Conservation (phyloP, 768 basidiomycete genomes). For the Mrakia hoshinonis region DNA sequence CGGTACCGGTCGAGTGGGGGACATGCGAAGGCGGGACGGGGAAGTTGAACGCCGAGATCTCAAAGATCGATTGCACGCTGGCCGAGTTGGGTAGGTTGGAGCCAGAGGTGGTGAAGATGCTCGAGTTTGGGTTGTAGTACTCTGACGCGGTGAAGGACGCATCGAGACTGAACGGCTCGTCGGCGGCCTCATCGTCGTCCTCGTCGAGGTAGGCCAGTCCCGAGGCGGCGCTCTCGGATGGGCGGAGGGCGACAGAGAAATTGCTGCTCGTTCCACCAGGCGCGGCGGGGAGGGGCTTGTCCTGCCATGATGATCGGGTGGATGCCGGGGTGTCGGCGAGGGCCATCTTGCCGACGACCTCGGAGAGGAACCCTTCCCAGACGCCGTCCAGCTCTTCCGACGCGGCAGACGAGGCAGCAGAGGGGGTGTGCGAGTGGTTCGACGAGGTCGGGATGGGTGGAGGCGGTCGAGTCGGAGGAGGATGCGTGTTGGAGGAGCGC, state of each 20-base stretch:
- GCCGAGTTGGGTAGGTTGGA: not conserved
- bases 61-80: not conserved
- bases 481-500: not conserved
- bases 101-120: not conserved
- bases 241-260: not conserved
- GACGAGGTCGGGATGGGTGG: not conserved
- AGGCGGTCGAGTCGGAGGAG: conserved; percentile 18
- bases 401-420: not conserved
- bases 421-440: too few species aligned
- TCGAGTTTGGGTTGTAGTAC: not conserved
- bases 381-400: conserved; percentile 11
- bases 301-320: not conserved
- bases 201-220: conserved; percentile 7
- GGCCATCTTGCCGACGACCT: not conserved
- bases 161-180: conserved; percentile 7
- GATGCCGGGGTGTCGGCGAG: not conserved
- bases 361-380: conserved; percentile 1
- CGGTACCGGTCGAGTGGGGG: not conserved
- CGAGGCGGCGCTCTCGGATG: not conserved
- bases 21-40: not conserved
- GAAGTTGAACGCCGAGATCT: conserved; percentile 10
- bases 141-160: conserved; percentile 4
- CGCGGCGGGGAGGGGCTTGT: not conserved
- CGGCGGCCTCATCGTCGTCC: conserved; percentile 1
- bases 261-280: not conserved